Base-by-base conservation (phyloP, 2,329 filamentous ascomycete species). In the Verticillium dahliae region DNA sequence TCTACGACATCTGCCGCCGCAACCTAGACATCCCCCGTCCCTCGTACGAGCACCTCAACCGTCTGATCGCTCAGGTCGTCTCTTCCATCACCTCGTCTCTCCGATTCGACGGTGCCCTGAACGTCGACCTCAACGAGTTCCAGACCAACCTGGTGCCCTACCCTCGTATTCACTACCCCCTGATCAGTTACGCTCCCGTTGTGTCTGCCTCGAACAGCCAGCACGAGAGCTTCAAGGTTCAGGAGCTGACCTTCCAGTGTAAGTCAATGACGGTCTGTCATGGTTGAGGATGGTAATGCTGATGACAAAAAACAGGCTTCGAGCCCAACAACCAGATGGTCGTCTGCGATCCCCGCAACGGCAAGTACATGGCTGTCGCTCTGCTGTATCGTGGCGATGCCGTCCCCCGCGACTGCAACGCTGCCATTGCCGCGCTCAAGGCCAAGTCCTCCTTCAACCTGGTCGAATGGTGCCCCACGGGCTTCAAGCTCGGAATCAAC, bases 141-240 rank as follows among this genome's bases (percentile, higher is more conserved):
- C 88, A 90, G 81, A 90, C 87, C 74, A 90, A 90, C 80, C 73
- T 90, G 76, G 88, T 90, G 60, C 87, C 87, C 33, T 90, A 88
- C 75, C 87, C 87, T 39, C 86, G 87, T 74, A 90, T 90, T 67
- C 87, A 90, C 80, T 90, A 89, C 76, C 88, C 88, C 59, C 77
- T 90, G 56, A 89, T 90, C 78, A 88, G 85, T 78, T 90, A 90
- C 72, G 86, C 88, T 11, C 87, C 87, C 37, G 87, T 90, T 68
- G 81, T 90, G 66, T 90, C 87, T 27, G 85, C 86, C 62, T 81
- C 84, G 80, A 91, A 90, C 84, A 91, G 89, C 76, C 85, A 87
- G 57, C 91, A 95, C 73, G 91, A 95, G 81, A 91, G 89, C 81
- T 93, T 93, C 86, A 92, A 91, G 82, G 88, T 92, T 61, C 84